phyloP scores from a whole-genome alignment of 768 basidiomycete genomes.

The Cystofilobasidium bisporidii region DNA sequence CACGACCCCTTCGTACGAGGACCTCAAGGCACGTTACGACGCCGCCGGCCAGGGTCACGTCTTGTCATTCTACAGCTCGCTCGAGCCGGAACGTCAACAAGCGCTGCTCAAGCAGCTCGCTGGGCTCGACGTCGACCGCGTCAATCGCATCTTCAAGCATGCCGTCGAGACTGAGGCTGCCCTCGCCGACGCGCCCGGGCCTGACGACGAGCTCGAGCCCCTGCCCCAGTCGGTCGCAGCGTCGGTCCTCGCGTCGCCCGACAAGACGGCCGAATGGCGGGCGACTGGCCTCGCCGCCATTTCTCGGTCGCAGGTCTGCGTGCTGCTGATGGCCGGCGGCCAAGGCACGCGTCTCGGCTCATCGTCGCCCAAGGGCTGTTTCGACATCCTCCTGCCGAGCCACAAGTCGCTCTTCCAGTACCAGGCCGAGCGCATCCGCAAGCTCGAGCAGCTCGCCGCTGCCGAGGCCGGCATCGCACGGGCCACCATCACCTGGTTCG shows the following conservation, averaged over 20 bases:
- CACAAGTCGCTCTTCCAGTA: conserved; percentile 91
- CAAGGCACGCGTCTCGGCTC: conserved; percentile 93
- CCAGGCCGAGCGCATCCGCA: conserved; percentile 89
- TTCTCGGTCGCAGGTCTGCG: conserved; percentile 73
- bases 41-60: conserved; percentile 80
- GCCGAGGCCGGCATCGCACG: conserved; percentile 46
- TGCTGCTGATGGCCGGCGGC: conserved; percentile 93
- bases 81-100: conserved; percentile 55
- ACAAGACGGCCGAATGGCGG: conserved; percentile 65
- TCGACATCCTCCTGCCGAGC: conserved; percentile 89
- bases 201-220: conserved; percentile 57
- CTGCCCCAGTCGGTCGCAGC: conserved; percentile 64
- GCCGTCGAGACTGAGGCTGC: conserved; percentile 56
- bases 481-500: conserved; percentile 86
- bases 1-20: conserved; percentile 1
- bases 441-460: conserved; percentile 68
- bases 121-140: conserved; percentile 73
- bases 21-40: conserved; percentile 49
- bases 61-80: conserved; percentile 71
- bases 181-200: neutral
- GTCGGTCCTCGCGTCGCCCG: conserved; percentile 36
- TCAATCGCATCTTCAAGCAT: conserved; percentile 75
- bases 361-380: conserved; percentile 89
- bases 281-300: conserved; percentile 69
- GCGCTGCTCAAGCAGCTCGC: conserved; percentile 63